A percentile compares a stretch with the other conserved stretches of the same genome.
phyloP scores from a whole-genome alignment of 768 basidiomycete species.

The Epithele typhae region DNA sequence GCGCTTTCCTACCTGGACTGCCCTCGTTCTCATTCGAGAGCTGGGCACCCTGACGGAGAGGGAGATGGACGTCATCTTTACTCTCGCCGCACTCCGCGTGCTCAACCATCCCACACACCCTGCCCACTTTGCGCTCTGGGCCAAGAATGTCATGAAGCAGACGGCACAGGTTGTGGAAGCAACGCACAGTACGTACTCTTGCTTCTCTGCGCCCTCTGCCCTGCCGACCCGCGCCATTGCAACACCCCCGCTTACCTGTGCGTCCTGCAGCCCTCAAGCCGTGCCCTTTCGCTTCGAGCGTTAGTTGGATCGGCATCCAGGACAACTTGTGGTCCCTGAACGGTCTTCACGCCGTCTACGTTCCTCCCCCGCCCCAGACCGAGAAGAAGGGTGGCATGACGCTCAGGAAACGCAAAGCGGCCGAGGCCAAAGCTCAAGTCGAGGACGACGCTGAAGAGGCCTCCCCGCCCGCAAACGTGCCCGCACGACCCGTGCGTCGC shows the following conservation, averaged over 20 bases:
- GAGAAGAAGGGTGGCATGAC: conserved; percentile 13
- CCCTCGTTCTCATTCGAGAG: conserved; percentile 1
- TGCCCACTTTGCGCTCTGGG: conserved; percentile 66
- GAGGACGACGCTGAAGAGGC: not conserved
- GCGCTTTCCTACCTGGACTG: conserved; percentile 7
- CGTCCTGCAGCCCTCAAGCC: conserved; percentile 7
- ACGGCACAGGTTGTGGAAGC: conserved; percentile 52
- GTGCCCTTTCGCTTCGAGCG: conserved; percentile 10
- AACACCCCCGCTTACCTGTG: not conserved
- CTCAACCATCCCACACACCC: conserved; percentile 51
- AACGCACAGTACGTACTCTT: conserved; percentile 43
- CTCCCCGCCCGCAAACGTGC: conserved; percentile 8
- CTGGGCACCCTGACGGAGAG: conserved; percentile 11
- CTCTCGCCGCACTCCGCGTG: conserved; percentile 58
- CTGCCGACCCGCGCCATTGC: not conserved
- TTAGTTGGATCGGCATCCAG: conserved; percentile 10
- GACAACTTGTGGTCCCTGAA: conserved; percentile 11
- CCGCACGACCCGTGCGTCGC: conserved; percentile 5
- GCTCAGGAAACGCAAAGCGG: conserved; percentile 12
- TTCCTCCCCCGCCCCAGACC: conserved; percentile 8
- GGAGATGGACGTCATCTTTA: conserved; percentile 33
- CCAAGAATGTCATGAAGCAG: conserved; percentile 39
- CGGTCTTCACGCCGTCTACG: conserved; percentile 10
- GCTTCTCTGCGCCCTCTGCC: not conserved
- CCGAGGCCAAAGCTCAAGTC: not conserved